Conservation (phyloP, 805 yeast genomes). For the Priceomyces carsonii region DNA sequence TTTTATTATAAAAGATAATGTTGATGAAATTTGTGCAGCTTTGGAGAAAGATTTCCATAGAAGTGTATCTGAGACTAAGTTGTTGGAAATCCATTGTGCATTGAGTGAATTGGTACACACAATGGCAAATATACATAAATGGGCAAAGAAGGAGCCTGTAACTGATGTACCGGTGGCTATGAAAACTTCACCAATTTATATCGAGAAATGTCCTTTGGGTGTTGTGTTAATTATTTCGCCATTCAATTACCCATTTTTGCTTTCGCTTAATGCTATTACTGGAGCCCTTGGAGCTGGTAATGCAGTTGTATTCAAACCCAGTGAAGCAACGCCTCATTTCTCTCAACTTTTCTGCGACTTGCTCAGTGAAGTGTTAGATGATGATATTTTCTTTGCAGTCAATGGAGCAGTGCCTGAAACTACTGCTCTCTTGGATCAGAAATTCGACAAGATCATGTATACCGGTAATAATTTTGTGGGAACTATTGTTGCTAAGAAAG, state of each 20-base stretch:
- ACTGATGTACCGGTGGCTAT: slow-evolving; percentile 36
- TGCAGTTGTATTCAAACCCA: slow-evolving; percentile 71
- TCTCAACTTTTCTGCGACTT: slow-evolving; percentile 57
- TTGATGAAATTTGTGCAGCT: slow-evolving; percentile 55
- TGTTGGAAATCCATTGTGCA: slow-evolving; percentile 55
- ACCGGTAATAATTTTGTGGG: slow-evolving; percentile 86
- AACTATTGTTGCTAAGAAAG: slow-evolving; percentile 70
- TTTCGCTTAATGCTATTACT: slow-evolving; percentile 64
- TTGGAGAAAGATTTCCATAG: slow-evolving; percentile 68
- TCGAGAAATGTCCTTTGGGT: slow-evolving; percentile 53
- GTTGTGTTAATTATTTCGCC: slow-evolving; percentile 73
- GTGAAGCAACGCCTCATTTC: slow-evolving; percentile 69
- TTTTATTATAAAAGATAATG: slow-evolving; percentile 60
- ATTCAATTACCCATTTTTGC: slow-evolving; percentile 74
- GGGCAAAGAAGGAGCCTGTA: slow-evolving; percentile 57
- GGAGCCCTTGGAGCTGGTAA: slow-evolving; percentile 90
- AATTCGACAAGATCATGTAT: slow-evolving; percentile 79
- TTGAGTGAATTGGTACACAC: slow-evolving; percentile 58
- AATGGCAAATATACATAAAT: slow-evolving; percentile 57
- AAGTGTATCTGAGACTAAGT: slow-evolving; percentile 57
- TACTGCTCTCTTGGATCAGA: slow-evolving; percentile 55
- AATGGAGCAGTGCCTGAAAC: slow-evolving; percentile 74
- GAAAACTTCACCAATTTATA: slow-evolving; percentile 28
- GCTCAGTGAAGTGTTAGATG: slow-evolving; percentile 53
- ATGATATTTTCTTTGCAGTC: slow-evolving; percentile 59